Conservation (phyloP, 2,329 filamentous ascomycete genomes). For the Nothopassalora personata region DNA sequence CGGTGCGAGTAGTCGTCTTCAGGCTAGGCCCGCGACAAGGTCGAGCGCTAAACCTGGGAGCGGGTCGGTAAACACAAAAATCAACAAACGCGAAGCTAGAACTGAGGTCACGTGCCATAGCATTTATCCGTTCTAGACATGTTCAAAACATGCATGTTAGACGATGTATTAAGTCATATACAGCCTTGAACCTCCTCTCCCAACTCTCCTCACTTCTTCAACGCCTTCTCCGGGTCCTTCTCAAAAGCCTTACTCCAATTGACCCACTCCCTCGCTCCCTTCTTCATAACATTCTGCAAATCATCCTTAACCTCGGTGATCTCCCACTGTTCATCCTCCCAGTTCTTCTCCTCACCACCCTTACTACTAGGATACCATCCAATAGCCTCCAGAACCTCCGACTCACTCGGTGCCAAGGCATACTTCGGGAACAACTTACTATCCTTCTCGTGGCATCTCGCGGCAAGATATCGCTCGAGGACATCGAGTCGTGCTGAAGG, state of each 20-base stretch:
- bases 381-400: conserved; percentile 39
- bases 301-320: conserved; percentile 15
- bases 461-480: conserved; percentile 37
- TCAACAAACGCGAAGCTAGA: neutral
- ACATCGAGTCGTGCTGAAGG: conserved; percentile 34
- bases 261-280: conserved; percentile 18
- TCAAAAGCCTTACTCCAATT: conserved; percentile 30
- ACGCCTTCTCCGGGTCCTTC: conserved; percentile 16
- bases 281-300: conserved; percentile 12
- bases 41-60: neutral
- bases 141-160: too few relatives aligned
- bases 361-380: conserved; percentile 38
- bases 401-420: conserved; percentile 34
- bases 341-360: conserved; percentile 33
- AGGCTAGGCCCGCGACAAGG: neutral
- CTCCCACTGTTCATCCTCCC: conserved; percentile 41
- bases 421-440: conserved; percentile 32
- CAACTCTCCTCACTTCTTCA: conserved; percentile 25
- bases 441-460: conserved; percentile 36
- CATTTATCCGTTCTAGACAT: too few relatives aligned
- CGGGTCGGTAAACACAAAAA: neutral
- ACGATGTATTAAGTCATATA: neutral
- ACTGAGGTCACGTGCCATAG: neutral
- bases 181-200: neutral
- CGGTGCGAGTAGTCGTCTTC: neutral